Percentiles rank a stretch among this genome's conserved stretches.
These are phyloP conservation scores for Penicillium sp. DNA, from an alignment of 2,329 filamentous ascomycete genomes.

Conservation along the genomic window DNA sequence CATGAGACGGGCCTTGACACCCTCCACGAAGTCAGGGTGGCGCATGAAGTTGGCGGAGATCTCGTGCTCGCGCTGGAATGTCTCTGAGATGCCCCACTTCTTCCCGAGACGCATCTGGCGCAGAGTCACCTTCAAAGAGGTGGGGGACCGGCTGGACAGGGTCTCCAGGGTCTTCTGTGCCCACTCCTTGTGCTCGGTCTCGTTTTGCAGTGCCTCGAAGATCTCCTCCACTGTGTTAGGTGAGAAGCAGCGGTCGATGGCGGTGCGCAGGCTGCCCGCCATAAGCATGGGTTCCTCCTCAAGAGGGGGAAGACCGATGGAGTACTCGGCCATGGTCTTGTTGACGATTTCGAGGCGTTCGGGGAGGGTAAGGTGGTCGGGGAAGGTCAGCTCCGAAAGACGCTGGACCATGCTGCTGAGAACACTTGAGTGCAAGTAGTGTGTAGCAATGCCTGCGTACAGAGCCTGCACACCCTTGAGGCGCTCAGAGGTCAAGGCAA, in stretches of 20 bases:
- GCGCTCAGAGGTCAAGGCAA: constrained; percentile 85
- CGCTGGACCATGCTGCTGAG: constrained; percentile 79
- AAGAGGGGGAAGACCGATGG: constrained; percentile 71
- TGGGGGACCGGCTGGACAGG: constrained; percentile 78
- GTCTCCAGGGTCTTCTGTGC: constrained; percentile 74
- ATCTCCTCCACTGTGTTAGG: constrained; percentile 70
- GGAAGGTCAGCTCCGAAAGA: constrained; percentile 85
- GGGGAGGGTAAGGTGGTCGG: constrained; percentile 67
- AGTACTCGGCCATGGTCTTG: constrained; percentile 87
- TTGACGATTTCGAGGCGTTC: constrained; percentile 74
- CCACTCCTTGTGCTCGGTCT: constrained; percentile 67
- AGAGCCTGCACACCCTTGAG: constrained; percentile 82
- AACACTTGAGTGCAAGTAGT: constrained; percentile 91
- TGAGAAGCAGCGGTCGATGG: constrained; percentile 82
- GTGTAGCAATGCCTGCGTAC: constrained; percentile 89
- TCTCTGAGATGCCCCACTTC: constrained; percentile 77
- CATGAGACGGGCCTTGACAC: constrained; percentile 79
- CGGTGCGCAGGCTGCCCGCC: constrained; percentile 68
- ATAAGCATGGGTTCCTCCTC: constrained; percentile 66
- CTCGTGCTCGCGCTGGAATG: constrained; percentile 82
- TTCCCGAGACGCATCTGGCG: constrained; percentile 76
- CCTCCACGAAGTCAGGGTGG: constrained; percentile 87
- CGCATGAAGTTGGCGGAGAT: constrained; percentile 88
- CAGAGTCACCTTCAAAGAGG: constrained; percentile 79
- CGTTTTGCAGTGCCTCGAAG: constrained; percentile 62